Evolutionary conservation across 495 filamentous ascomycete genomes (phyloP).

Genomic region (Tuber melanosporum): DNA sequence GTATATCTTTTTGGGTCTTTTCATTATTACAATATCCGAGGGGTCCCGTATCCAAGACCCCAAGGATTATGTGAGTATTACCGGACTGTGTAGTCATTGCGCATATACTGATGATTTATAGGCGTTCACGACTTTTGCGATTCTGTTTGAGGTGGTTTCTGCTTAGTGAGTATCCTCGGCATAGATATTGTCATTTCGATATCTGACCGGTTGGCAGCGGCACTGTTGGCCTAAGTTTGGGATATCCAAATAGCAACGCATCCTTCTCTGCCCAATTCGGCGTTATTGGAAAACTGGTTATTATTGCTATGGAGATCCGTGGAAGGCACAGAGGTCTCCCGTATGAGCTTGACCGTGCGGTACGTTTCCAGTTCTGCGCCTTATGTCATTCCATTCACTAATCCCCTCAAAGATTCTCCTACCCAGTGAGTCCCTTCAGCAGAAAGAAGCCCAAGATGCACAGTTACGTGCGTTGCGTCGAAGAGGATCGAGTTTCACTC

Average conservation of each 20-base stretch:
- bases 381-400: background rate
- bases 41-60: slow-evolving; percentile 48
- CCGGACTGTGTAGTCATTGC: slow-evolving; percentile 5
- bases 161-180: slow-evolving; percentile 43
- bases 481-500: slow-evolving; percentile 28
- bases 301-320: slow-evolving; percentile 89
- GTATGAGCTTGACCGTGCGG: slow-evolving; percentile 80
- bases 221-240: slow-evolving; percentile 84
- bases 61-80: slow-evolving; percentile 44
- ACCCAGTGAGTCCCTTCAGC: slow-evolving; percentile 58
- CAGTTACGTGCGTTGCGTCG: slow-evolving; percentile 44
- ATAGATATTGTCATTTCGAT: background rate
- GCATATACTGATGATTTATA: slow-evolving; percentile 12
- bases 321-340: slow-evolving; percentile 88
- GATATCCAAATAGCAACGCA: slow-evolving; percentile 65
- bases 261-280: slow-evolving; percentile 75
- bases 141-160: slow-evolving; percentile 51
- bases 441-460: slow-evolving; percentile 59
- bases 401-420: slow-evolving; percentile 26
- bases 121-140: slow-evolving; percentile 48
- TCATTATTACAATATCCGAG: slow-evolving; percentile 56
- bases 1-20: slow-evolving; percentile 59
- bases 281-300: slow-evolving; percentile 77
- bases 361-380: slow-evolving; percentile 1
- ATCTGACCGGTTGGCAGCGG: slow-evolving; percentile 53